phyloP scores from a whole-genome alignment of 345 rosid species.

The Mercurialis annua region DNA sequence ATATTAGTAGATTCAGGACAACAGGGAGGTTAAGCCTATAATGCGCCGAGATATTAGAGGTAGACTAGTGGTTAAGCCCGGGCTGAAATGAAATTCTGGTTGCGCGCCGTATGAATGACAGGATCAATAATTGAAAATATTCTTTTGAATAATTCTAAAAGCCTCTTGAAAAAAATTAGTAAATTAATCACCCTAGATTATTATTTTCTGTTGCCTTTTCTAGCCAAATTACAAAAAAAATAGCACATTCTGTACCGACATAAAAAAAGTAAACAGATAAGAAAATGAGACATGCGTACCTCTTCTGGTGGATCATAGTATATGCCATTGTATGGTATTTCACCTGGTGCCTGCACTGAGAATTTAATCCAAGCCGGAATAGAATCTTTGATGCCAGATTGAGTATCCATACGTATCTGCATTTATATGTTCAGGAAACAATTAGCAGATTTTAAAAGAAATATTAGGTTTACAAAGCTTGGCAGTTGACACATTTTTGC shows the following conservation, averaged over 20 bases:
- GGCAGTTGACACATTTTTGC: not conserved
- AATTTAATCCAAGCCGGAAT: slow-evolving; percentile 99
- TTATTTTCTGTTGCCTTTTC: slow-evolving; percentile 5
- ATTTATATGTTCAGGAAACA: slow-evolving; percentile 24
- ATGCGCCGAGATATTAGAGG: too few species aligned
- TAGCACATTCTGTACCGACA: slow-evolving; percentile 1
- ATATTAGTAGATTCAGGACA: too few species aligned
- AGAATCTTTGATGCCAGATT: slow-evolving; percentile 89
- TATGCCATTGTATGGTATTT: slow-evolving; percentile 88
- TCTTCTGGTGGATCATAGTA: slow-evolving; percentile 94
- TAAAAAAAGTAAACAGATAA: slow-evolving; percentile 7
- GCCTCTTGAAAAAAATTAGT: not conserved
- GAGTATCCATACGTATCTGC: slow-evolving; percentile 94
- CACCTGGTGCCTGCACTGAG: slow-evolving; percentile 91
- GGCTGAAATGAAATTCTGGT: too few species aligned
- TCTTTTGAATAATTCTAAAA: not conserved
- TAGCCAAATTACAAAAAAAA: slow-evolving; percentile 5
- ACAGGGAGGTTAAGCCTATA: too few species aligned
- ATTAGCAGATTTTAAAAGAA: slow-evolving; percentile 9
- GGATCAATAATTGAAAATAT: not conserved
- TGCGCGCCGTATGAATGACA: too few species aligned
- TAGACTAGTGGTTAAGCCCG: too few species aligned
- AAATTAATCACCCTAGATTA: not conserved
- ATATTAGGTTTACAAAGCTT: slow-evolving; percentile 1
- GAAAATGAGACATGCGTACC: slow-evolving; percentile 38